These are phyloP conservation scores for Teratosphaeria pseudoeucalypti DNA, from an alignment of 2,329 filamentous ascomycete genomes.

Conservation along the genomic window DNA sequence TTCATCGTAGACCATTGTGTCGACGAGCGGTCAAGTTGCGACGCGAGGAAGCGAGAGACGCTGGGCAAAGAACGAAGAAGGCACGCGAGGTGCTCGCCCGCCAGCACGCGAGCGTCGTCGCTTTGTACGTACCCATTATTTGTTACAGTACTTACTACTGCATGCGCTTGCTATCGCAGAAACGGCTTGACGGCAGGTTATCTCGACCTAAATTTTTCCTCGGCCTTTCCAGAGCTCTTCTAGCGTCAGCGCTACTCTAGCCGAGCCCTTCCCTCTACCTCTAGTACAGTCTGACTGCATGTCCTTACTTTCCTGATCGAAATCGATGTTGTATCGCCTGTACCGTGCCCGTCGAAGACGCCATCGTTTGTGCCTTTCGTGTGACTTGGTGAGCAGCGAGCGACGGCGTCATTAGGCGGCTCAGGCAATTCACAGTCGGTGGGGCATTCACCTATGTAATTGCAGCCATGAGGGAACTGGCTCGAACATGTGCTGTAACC, in stretches of 20 bases:
- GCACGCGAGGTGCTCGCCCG: not conserved
- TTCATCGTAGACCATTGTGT: constrained; percentile 1
- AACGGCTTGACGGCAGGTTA: not conserved
- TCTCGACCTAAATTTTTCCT: not conserved
- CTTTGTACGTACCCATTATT: not conserved
- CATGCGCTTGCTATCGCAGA: not conserved
- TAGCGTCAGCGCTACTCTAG: not conserved
- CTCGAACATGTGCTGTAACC: too few relatives aligned
- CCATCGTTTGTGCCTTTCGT: too few relatives aligned
- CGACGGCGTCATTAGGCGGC: too few relatives aligned
- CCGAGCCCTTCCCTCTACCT: not conserved
- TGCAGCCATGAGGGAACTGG: too few relatives aligned
- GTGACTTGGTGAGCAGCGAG: too few relatives aligned
- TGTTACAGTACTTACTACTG: not conserved
- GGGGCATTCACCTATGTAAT: too few relatives aligned
- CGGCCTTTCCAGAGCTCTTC: not conserved
- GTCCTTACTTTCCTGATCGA: too few relatives aligned
- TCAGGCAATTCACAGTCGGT: too few relatives aligned
- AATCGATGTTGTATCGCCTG: too few relatives aligned
- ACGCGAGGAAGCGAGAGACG: not conserved
- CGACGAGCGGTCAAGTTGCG: not conserved
- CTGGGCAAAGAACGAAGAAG: not conserved
- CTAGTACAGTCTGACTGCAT: not conserved
- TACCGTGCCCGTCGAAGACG: too few relatives aligned
- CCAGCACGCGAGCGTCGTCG: not conserved